Evolutionary conservation across 75 land plant species (phyloP), one percentile per base, ranked within the genome.

Genomic region (Pinus albicaulis): DNA sequence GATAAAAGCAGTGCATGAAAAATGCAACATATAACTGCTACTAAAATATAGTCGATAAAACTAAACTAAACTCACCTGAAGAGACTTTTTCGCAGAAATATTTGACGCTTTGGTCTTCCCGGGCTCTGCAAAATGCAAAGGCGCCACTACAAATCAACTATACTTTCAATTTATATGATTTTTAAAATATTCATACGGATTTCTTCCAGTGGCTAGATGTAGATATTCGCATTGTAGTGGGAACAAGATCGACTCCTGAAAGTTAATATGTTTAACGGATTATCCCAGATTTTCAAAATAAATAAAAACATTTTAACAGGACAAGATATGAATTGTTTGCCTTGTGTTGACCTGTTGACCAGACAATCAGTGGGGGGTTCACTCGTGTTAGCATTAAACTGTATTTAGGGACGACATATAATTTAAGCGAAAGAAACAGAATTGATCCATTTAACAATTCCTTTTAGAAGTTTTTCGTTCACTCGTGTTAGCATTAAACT

Each of bases 41-140:
- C 17, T 64, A 16, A 64, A 31, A 31, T 7, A 16, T 16, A 16
- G 6, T 34, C 17, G 17, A 17, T 64, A 64, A 64, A 64, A 64
- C 19, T 0, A 48, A 64, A 64, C 2, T 64, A 64, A 63, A 63
- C 66, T 28, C 66, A 64, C 68, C 68, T 64, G 68, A 64, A 64
- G 68, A 64, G 68, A n/a, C 68, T 31, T 64, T 64, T 34, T 31
- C 17, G 19, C 16, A 34, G 19, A 64, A 24, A 4, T 31, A 41
- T 64, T 64, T 31, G 19, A 34, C 2, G 7, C 7, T 20, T 64
- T 64, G 31, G 68, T 34, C 41, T 34, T 64, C 2, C 19, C 31
- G 34, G 14, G 17, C 34, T 64, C 68, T 64, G 68, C 68, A 64
- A 64, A 64, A 64, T 28, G 17, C 36, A 6, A 64, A 64, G 10